Evolutionary conservation across 768 basidiomycete species (phyloP).

Genomic region (Hygrocybe coccinea): DNA sequence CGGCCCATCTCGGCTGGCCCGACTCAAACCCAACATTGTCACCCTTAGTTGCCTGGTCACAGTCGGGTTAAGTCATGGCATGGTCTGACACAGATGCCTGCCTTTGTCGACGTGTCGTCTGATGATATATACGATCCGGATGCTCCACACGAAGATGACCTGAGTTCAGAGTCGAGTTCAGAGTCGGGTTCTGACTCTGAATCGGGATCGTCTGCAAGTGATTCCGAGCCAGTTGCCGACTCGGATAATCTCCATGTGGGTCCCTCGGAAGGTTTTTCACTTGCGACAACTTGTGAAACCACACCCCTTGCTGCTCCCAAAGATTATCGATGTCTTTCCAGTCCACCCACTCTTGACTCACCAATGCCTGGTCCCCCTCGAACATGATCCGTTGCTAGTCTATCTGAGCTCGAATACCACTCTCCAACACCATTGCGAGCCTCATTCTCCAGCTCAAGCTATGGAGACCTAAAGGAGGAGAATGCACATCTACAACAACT

Average conservation of each 20-base stretch:
- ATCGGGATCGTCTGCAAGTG: too few relatives aligned
- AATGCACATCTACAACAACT: not conserved
- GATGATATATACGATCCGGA: not conserved
- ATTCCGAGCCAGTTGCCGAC: too few relatives aligned
- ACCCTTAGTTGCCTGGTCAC: too few relatives aligned
- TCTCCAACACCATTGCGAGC: not conserved
- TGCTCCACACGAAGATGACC: not conserved
- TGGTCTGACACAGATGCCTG: not conserved
- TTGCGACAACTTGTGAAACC: not conserved
- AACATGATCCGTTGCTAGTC: not conserved
- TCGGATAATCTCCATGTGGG: too few relatives aligned
- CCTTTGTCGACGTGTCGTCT: not conserved
- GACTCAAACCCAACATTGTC: too few relatives aligned
- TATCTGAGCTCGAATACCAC: not conserved
- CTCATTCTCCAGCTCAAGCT: not conserved
- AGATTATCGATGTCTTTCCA: not conserved
- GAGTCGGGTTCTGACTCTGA: not conserved
- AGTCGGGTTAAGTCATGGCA: too few relatives aligned
- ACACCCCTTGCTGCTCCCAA: not conserved
- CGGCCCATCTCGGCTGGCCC: too few relatives aligned
- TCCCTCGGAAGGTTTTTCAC: too few relatives aligned
- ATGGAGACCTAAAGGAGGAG: not conserved
- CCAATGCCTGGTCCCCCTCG: not conserved
- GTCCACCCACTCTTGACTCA: not conserved
- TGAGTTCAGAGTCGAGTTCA: not conserved